Percentiles rank a stretch among this genome's conserved stretches.
Evolutionary conservation across 257 asterid species (phyloP).

Genomic region (Solanum medicagineum): DNA sequence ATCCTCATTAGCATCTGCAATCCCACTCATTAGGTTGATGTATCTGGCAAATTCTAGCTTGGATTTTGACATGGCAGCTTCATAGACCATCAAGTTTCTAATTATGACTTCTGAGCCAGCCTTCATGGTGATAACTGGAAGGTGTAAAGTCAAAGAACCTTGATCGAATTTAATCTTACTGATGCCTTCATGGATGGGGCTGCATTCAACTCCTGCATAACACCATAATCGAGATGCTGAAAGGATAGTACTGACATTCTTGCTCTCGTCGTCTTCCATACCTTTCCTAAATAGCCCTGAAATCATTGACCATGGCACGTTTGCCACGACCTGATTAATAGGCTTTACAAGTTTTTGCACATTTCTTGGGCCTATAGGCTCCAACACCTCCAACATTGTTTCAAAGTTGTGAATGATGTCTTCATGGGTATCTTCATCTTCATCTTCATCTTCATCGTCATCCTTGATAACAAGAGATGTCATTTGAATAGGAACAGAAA

Average conservation of each 20-base stretch:
- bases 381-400: conserved; percentile 4
- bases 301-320: conserved; percentile 14
- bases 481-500: not conserved
- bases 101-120: conserved; percentile 27
- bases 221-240: conserved; percentile 4
- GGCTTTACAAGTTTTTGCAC: conserved; percentile 1
- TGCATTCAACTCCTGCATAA: conserved; percentile 1
- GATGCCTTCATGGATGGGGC: conserved; percentile 3
- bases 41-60: conserved; percentile 24
- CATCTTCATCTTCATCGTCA: not conserved
- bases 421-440: not conserved
- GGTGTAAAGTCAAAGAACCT: conserved; percentile 6
- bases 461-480: not conserved
- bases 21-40: conserved; percentile 23
- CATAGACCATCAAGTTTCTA: conserved; percentile 43
- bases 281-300: conserved; percentile 7
- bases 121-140: conserved; percentile 28
- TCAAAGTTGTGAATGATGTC: conserved; percentile 6
- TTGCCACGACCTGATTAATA: not conserved
- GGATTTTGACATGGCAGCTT: conserved; percentile 21
- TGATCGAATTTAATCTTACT: conserved; percentile 13
- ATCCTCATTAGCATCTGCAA: conserved; percentile 23
- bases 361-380: not conserved
- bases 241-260: conserved; percentile 9
- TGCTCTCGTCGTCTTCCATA: not conserved